Base-by-base conservation (phyloP, 495 filamentous ascomycete genomes). In the Penicillium cataractarum region DNA sequence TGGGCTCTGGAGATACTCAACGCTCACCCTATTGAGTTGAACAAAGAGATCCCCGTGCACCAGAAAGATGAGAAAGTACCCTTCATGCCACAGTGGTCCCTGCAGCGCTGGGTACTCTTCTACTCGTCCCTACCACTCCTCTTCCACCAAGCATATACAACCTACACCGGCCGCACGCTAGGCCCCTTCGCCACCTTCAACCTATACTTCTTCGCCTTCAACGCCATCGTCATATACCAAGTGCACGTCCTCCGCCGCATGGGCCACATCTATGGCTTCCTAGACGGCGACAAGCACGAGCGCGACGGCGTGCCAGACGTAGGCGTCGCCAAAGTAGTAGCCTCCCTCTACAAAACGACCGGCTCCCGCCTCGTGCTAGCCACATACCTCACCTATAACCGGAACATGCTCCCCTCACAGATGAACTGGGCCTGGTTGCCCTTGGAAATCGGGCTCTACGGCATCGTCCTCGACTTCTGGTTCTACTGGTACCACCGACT, bases 391-490 rank as follows among this genome's bases (percentile, higher is more conserved):
- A 65, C 68, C 37, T 74, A 74, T 26, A 68, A 68, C 59, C 57
- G 57, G 17, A 55, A 66, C 37, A 52, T 55, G 8, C 52, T 67
- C 0, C 72, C 72, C 15, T 61, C 58, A 2, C 31, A 63, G 3
- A 90, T 80, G 72, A 87, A 91, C 58, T 80, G 74, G 74, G 50
- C 22, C 24, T 76, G 71, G 72, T 74, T 80, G 4, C 72, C 73
- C 1, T 66, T 80, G 7, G 66, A 78, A 49, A 75, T 77, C 24
- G 77, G 77, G 3, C 64, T 80, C 0, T 80, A 80, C 49, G 76
- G 73, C 4, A 73, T 78, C 21, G 64, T 80, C 24, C 77, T 80
- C 57, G 77, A 80, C 64, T 80, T 80, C 57, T 80, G 77, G 77
- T 80, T 76, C 67, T 80, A 80, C 62, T 76, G 74, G 73, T 80